Evolutionary conservation across 129 eudicot species (phyloP).

Genomic region (Flaveria linearis): DNA sequence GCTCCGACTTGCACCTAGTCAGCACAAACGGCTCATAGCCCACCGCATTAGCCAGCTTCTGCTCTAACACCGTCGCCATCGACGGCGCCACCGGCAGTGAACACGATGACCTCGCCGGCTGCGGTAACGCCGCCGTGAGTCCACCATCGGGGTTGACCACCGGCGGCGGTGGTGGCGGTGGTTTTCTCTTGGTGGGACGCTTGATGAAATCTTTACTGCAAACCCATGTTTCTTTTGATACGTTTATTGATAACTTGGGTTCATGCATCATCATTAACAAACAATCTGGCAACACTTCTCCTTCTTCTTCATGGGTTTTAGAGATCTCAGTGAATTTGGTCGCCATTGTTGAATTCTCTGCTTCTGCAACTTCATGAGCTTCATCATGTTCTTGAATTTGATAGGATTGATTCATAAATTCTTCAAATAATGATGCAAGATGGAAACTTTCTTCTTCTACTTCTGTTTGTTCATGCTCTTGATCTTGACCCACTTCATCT

Average conservation of each 20-base stretch:
- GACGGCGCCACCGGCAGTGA: slow-evolving; percentile 52
- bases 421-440: slow-evolving; percentile 42
- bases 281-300: slow-evolving; percentile 67
- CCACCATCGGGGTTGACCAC: slow-evolving; percentile 24
- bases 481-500: slow-evolving; percentile 2
- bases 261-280: slow-evolving; percentile 90
- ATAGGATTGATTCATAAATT: slow-evolving; percentile 34
- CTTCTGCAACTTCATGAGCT: slow-evolving; percentile 28
- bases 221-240: slow-evolving; percentile 95
- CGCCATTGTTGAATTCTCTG: slow-evolving; percentile 34
- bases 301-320: slow-evolving; percentile 29
- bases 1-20: slow-evolving; percentile 96
- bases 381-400: slow-evolving; percentile 5
- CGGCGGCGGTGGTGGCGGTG: slow-evolving; percentile 32
- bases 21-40: slow-evolving; percentile 87
- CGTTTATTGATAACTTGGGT: slow-evolving; percentile 93
- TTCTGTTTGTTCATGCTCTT: slow-evolving; percentile 11
- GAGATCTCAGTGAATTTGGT: slow-evolving; percentile 23
- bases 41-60: slow-evolving; percentile 66
- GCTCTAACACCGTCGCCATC: slow-evolving; percentile 70
- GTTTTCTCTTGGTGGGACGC: slow-evolving; percentile 48
- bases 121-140: slow-evolving; percentile 26
- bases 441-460: slow-evolving; percentile 41
- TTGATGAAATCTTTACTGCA: slow-evolving; percentile 70
- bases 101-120: slow-evolving; percentile 75